These are phyloP conservation scores for Cladobotryum mycophilum DNA, from an alignment of 2,329 filamentous ascomycete genomes.

Conservation along the genomic window DNA sequence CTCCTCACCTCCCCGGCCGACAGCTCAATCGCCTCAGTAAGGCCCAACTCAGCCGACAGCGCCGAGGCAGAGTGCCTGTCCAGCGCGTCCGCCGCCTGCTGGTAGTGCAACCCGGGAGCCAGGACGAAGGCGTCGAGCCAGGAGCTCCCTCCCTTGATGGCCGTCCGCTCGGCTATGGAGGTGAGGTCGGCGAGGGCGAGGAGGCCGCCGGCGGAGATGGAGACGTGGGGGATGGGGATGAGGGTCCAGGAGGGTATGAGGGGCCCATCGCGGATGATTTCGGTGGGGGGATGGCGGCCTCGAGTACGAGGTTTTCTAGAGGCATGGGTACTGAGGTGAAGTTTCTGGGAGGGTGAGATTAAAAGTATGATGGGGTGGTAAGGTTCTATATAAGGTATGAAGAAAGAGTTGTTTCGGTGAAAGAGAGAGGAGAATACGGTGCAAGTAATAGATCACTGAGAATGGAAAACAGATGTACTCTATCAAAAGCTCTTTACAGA, in stretches of 20 bases:
- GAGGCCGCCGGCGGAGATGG: slow-evolving; percentile 47
- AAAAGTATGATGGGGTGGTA: no score
- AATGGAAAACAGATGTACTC: no score
- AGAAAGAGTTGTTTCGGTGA: not conserved
- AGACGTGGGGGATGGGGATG: slow-evolving; percentile 39
- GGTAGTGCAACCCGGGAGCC: slow-evolving; percentile 54
- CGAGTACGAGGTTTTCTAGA: not conserved
- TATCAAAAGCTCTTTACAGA: no score
- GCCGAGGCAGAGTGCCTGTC: slow-evolving; percentile 34
- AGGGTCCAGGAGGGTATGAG: slow-evolving; percentile 38
- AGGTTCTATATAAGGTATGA: no score
- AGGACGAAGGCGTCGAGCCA: slow-evolving; percentile 52
- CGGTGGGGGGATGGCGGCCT: not conserved
- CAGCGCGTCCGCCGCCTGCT: slow-evolving; percentile 49
- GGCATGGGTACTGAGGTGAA: not conserved
- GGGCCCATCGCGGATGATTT: slow-evolving; percentile 11
- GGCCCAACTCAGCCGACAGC: slow-evolving; percentile 20
- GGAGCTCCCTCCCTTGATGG: slow-evolving; percentile 48
- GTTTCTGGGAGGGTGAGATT: not conserved
- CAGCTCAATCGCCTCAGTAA: slow-evolving; percentile 12
- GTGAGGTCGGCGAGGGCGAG: slow-evolving; percentile 54
- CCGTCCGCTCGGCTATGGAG: slow-evolving; percentile 50
- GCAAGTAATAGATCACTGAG: not conserved
- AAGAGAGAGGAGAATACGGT: not conserved
- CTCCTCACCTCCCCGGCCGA: slow-evolving; percentile 20